Percentiles rank a stretch among this genome's conserved stretches.
phyloP scores from a whole-genome alignment of 805 yeast species.

The Vanderwaltozyma tropicalis region DNA sequence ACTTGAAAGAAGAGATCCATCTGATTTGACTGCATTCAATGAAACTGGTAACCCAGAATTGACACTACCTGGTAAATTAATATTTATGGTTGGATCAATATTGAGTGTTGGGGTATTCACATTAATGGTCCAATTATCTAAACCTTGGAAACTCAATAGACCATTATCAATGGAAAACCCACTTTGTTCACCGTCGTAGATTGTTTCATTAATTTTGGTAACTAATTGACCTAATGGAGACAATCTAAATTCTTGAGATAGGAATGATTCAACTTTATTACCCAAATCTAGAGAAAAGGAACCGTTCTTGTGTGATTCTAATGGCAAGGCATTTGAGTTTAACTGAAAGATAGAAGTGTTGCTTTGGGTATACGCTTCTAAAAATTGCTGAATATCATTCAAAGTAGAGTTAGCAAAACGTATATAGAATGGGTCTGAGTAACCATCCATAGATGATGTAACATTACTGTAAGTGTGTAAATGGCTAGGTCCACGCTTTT shows the following conservation, averaged over 20 bases:
- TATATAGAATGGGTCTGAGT: background rate
- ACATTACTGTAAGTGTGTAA: too few relatives aligned
- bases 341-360: background rate
- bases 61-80: background rate
- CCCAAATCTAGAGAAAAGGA: background rate
- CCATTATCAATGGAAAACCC: background rate
- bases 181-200: background rate
- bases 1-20: too few relatives aligned
- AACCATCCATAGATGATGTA: too few relatives aligned
- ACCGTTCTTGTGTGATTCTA: background rate
- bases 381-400: background rate
- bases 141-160: background rate
- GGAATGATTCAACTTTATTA: background rate
- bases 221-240: background rate
- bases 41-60: background rate
- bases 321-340: background rate
- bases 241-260: background rate
- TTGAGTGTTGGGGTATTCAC: background rate
- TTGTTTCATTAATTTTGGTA: background rate
- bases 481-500: too few relatives aligned
- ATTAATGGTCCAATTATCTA: conserved; percentile 1
- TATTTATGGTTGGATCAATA: background rate
- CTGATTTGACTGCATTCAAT: background rate
- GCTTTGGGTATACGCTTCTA: background rate
- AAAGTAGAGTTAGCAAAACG: background rate